Evolutionary conservation across 106 monocot genomes (phyloP).

Genomic region (Alisma plantagoaquatica): DNA sequence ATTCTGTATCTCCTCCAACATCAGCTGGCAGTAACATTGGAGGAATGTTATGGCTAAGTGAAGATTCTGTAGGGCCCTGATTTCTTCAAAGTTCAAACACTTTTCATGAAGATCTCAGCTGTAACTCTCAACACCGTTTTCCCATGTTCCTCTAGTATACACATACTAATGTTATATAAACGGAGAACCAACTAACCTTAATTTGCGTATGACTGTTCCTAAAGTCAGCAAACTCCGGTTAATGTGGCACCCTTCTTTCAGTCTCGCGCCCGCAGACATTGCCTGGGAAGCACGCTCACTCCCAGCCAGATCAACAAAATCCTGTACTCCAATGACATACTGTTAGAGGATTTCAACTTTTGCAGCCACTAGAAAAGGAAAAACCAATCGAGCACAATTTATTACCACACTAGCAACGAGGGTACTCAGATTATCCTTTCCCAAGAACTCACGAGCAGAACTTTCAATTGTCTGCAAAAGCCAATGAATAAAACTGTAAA

Average conservation of each 20-base stretch:
- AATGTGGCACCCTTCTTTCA: conserved; percentile 98
- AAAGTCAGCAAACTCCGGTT: conserved; percentile 93
- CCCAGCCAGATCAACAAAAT: conserved; percentile 98
- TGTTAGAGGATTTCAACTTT: not conserved
- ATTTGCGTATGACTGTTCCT: conserved; percentile 92
- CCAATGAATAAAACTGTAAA: no score
- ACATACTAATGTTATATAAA: no score
- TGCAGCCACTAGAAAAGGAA: not conserved
- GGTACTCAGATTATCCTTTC: conserved; percentile 60
- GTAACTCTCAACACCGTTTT: no score
- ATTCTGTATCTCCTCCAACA: no score
- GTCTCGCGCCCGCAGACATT: conserved; percentile 66
- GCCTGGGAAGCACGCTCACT: conserved; percentile 97
- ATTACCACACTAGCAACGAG: conserved; percentile 86
- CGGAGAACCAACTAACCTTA: conserved; percentile 86
- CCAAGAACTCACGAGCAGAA: conserved; percentile 83
- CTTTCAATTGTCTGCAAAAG: conserved; percentile 94
- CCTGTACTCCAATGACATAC: conserved; percentile 26
- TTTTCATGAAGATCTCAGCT: no score
- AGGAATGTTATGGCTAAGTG: no score
- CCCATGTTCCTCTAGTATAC: no score
- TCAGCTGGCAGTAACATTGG: no score
- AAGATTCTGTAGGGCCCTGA: no score
- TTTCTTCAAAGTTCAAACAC: no score
- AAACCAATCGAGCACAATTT: not conserved